Percentiles rank a stretch among this genome's conserved stretches.
phyloP scores from a whole-genome alignment of 164 flowering plant species.

The Hamamelis virginiana region DNA sequence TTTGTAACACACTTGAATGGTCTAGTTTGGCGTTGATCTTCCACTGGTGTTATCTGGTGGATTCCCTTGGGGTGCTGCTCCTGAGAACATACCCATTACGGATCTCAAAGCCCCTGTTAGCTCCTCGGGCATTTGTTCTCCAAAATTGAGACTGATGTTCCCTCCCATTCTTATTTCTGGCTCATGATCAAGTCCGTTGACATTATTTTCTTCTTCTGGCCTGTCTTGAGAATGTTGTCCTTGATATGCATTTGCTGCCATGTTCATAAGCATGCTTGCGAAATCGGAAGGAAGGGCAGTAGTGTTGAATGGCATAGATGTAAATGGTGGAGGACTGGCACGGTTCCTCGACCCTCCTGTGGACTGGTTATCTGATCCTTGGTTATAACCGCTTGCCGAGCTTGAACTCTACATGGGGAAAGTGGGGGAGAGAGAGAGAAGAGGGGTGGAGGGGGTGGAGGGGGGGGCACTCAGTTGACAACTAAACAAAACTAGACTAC shows the following conservation, averaged over 20 bases:
- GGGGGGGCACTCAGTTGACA: not conserved
- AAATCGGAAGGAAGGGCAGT: constrained; percentile 46
- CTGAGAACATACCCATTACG: constrained; percentile 73
- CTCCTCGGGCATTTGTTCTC: constrained; percentile 56
- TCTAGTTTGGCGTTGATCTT: constrained; percentile 42
- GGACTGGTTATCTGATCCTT: constrained; percentile 33
- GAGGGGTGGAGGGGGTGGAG: too few relatives aligned
- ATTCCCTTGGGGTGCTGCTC: constrained; percentile 41
- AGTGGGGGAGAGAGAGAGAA: not conserved
- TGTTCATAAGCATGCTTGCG: constrained; percentile 53
- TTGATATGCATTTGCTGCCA: constrained; percentile 39
- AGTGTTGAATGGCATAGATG: constrained; percentile 45
- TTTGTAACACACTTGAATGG: not conserved
- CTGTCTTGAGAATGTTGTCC: constrained; percentile 33
- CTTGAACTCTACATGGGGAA: constrained; percentile 35
- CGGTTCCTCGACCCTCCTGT: constrained; percentile 36
- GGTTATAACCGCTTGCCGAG: constrained; percentile 28
- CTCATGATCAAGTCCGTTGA: constrained; percentile 25
- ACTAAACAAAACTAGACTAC: not conserved
- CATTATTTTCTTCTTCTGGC: constrained; percentile 20
- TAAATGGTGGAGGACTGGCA: constrained; percentile 33
- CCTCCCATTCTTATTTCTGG: constrained; percentile 57
- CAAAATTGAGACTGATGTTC: constrained; percentile 51
- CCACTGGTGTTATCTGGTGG: constrained; percentile 37
- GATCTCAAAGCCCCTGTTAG: constrained; percentile 61